Base-by-base conservation (phyloP, 441 rosid genomes). In the Pelargonium fulgidum region DNA sequence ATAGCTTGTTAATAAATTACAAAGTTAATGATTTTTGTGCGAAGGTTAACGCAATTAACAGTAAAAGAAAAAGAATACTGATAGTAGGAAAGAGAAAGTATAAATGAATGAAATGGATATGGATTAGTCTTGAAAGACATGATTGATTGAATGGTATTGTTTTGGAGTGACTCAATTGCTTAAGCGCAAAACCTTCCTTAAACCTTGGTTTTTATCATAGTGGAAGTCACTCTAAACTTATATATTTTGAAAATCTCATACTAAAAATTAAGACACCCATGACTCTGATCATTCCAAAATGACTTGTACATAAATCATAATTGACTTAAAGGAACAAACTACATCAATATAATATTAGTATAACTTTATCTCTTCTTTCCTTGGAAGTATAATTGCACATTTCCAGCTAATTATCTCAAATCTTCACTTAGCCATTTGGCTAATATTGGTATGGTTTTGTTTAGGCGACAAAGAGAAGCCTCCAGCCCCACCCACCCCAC, bases 101-200 rank as follows among this genome's bases (percentile, higher is more conserved):
- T n/a, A n/a, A n/a, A n/a, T n/a, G n/a, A n/a, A n/a, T n/a, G n/a
- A n/a, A n/a, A n/a, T 45, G 52, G 52, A 45, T 45, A 10, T 45
- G 52, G 52, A 45, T 45, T 11, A 56, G 11, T 56, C 62, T 56
- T 56, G 26, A 17, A 56, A 56, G 62, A 17, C 26, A 56, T 56
- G 62, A 68, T 71, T 54, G 62, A 72, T 24, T 29, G 65, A 72
- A 70, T 74, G 81, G 48, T 70, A 22, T 65, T 24, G 65, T 41
- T 67, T 64, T 70, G 77, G 72, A 78, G 64, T 77, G 74, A 78
- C 66, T 71, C 20, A 69, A 82, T 87, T 86, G 87, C 93, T 86
- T 91, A 72, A 83, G 83, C 89, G 86, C 85, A 75, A 89, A 89
- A 87, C 66, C 81, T 73, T 87, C 83, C 87, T 62, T 68, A 77